A percentile compares a stretch with the other conserved stretches of the same genome.
Conservation (phyloP, 345 rosid species). For the Punica granatum region DNA sequence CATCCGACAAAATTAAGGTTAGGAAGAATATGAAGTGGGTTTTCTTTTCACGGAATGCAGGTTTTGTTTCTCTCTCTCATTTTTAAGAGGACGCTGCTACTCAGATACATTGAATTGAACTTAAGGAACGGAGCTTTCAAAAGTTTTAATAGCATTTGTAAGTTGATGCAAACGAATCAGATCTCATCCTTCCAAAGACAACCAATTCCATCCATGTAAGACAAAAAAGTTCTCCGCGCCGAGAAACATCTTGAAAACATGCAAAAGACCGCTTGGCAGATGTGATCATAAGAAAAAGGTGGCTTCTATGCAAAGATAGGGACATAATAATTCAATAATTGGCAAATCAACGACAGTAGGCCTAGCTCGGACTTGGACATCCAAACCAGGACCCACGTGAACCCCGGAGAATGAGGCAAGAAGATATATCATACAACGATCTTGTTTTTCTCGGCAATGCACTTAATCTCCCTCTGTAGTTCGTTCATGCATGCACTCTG, state of each 20-base stretch:
- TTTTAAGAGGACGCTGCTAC: neutral
- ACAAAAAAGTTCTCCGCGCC: neutral
- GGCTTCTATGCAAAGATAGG: neutral
- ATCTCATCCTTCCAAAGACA: neutral
- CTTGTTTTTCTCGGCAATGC: neutral
- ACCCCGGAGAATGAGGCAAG: neutral
- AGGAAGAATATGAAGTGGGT: neutral
- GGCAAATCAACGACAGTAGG: constrained; percentile 1
- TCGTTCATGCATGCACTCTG: neutral
- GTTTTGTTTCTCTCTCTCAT: no score
- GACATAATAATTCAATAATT: neutral
- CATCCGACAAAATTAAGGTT: neutral
- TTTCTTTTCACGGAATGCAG: neutral
- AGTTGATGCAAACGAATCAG: no score
- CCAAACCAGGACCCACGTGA: constrained; percentile 2
- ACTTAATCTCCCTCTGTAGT: neutral
- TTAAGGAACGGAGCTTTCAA: neutral
- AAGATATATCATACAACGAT: neutral
- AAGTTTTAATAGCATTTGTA: neutral
- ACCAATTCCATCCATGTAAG: neutral
- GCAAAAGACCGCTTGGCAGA: neutral
- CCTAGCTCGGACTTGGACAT: neutral
- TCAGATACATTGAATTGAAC: neutral
- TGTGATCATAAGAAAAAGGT: neutral
- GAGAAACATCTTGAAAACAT: neutral